These are phyloP conservation scores for Berkeleyomyces rouxiae DNA, from an alignment of 2,329 filamentous ascomycete species.

Conservation along the genomic window DNA sequence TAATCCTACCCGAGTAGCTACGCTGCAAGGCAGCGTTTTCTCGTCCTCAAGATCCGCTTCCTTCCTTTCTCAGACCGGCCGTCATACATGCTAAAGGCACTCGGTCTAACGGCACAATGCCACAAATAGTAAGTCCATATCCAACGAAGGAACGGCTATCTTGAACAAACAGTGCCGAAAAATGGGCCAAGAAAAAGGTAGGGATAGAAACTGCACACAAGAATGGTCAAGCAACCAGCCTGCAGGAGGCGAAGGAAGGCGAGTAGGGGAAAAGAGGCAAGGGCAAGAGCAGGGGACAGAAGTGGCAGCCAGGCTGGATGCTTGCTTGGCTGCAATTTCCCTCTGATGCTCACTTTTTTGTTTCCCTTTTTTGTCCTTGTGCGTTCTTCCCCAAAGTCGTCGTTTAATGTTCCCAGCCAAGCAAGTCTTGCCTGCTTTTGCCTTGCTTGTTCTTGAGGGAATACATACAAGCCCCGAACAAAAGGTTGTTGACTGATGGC, in stretches of 20 bases:
- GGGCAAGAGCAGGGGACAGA: neutral
- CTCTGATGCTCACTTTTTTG: neutral
- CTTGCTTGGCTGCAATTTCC: neutral
- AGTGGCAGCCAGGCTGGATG: neutral
- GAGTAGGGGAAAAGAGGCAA: neutral
- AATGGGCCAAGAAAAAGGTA: neutral
- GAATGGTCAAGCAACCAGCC: neutral
- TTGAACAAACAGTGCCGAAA: constrained; percentile 4
- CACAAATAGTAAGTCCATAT: neutral
- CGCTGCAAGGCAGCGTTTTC: neutral
- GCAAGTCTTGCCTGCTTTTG: too few relatives aligned
- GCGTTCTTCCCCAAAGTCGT: too few relatives aligned
- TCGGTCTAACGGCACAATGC: constrained; percentile 6
- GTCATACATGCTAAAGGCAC: neutral
- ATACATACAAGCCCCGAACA: too few relatives aligned
- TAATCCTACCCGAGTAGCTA: neutral
- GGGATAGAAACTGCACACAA: neutral
- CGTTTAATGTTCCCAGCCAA: too few relatives aligned
- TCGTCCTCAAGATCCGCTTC: neutral
- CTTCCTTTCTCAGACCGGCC: neutral
- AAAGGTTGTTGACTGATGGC: neutral
- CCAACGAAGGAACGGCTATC: constrained; percentile 1
- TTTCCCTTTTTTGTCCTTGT: neutral
- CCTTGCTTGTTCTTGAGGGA: too few relatives aligned
- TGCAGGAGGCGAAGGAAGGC: neutral